Evolutionary conservation across 2,329 filamentous ascomycete species (phyloP).

Genomic region (Phaeomoniella chlamydospora): DNA sequence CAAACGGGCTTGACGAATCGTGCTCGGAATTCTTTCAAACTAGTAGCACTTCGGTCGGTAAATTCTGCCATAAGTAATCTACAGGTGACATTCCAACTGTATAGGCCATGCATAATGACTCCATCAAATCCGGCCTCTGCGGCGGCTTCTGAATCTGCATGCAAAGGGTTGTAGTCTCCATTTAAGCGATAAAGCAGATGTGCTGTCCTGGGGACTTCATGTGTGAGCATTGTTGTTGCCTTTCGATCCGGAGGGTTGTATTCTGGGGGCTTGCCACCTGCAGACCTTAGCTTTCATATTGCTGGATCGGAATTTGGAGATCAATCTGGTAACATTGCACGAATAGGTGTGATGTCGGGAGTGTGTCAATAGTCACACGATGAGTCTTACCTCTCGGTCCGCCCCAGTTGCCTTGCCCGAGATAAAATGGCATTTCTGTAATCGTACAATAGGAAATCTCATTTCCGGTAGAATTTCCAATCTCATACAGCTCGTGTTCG

Average conservation of each 20-base stretch:
- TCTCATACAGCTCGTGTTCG: neutral
- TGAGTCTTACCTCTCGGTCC: conserved; percentile 82
- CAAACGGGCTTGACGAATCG: conserved; percentile 74
- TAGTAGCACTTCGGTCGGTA: conserved; percentile 63
- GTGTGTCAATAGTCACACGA: too few relatives aligned
- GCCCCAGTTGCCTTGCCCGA: conserved; percentile 71
- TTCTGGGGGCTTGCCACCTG: neutral
- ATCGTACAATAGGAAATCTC: neutral
- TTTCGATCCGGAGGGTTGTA: conserved; percentile 13
- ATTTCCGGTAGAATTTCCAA: neutral
- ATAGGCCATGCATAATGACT: conserved; percentile 77
- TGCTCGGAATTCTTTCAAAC: conserved; percentile 78
- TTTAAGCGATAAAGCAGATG: conserved; percentile 70
- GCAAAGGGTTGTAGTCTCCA: conserved; percentile 88
- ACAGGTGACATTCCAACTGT: conserved; percentile 67
- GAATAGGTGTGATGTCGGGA: too few relatives aligned
- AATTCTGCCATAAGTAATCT: conserved; percentile 60
- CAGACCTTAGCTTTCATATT: too few relatives aligned
- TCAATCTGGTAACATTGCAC: too few relatives aligned
- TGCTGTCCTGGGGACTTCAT: conserved; percentile 58
- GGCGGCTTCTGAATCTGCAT: conserved; percentile 73
- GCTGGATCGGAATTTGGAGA: conserved; percentile 61
- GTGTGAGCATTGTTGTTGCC: conserved; percentile 54
- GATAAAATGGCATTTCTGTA: conserved; percentile 43
- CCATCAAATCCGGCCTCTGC: conserved; percentile 85